Evolutionary conservation across 2,329 filamentous ascomycete genomes (phyloP).

Genomic region (Calonectria pteridis): DNA sequence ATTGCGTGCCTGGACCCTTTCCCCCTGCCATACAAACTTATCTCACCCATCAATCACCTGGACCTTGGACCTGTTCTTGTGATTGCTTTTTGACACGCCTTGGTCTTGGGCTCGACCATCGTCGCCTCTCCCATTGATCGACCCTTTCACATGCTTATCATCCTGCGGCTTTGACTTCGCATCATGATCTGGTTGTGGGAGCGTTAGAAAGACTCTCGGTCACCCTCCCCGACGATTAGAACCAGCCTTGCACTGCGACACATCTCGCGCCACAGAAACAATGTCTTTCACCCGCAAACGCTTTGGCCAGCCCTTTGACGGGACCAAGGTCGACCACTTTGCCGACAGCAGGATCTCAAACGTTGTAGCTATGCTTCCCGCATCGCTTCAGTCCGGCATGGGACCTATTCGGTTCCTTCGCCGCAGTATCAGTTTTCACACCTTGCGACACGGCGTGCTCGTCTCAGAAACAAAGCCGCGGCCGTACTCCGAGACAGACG

Average conservation of each 20-base stretch:
- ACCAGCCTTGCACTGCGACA: neutral
- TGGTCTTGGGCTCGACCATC: neutral
- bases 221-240: neutral
- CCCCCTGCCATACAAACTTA: neutral
- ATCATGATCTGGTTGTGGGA: conserved; percentile 29
- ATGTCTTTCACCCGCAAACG: conserved; percentile 35
- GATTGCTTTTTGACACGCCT: conserved; percentile 9
- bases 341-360: conserved; percentile 57
- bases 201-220: conserved; percentile 5
- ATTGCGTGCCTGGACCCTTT: conserved; percentile 6
- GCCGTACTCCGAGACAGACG: conserved; percentile 37
- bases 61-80: conserved; percentile 1
- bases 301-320: conserved; percentile 41
- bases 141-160: conserved; percentile 17
- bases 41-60: conserved; percentile 8
- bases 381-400: conserved; percentile 63
- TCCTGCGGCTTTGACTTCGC: conserved; percentile 4
- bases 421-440: conserved; percentile 52
- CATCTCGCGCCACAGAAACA: neutral
- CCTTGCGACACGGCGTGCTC: conserved; percentile 32
- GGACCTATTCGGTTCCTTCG: conserved; percentile 64
- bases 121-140: conserved; percentile 4
- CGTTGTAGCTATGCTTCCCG: conserved; percentile 66
- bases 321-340: conserved; percentile 48
- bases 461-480: conserved; percentile 32